Percentiles rank a stretch among this genome's conserved stretches.
Conservation (phyloP, 768 basidiomycete species). For the Lactarius sanguifluus region DNA sequence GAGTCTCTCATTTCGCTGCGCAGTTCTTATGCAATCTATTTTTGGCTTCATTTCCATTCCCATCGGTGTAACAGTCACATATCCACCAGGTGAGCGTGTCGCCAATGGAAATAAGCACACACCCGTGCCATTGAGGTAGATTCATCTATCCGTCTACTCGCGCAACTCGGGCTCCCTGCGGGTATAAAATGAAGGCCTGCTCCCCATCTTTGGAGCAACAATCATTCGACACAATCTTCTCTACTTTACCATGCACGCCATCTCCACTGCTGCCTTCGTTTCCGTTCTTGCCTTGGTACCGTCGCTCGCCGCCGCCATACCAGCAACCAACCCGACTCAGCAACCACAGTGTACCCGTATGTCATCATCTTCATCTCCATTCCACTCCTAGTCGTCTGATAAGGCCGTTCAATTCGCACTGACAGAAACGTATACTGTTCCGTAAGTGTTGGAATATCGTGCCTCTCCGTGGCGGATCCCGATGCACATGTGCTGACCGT, state of each 20-base stretch:
- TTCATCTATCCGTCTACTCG: too few relatives aligned
- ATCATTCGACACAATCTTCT: neutral
- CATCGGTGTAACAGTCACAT: too few relatives aligned
- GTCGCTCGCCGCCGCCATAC: too few relatives aligned
- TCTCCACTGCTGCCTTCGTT: slow-evolving; percentile 4
- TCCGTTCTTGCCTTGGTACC: slow-evolving; percentile 9
- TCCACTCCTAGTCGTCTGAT: too few relatives aligned
- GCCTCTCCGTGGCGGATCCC: neutral
- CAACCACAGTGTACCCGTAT: too few relatives aligned
- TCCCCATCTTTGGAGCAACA: neutral
- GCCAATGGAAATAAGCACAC: too few relatives aligned
- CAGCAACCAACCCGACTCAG: too few relatives aligned
- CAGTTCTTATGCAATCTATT: neutral
- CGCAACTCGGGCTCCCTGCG: too few relatives aligned
- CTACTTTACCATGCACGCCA: slow-evolving; percentile 7
- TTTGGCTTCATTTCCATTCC: too few relatives aligned
- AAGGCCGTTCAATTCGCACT: neutral
- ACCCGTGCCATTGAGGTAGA: too few relatives aligned
- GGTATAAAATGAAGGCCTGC: neutral
- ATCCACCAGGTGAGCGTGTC: too few relatives aligned
- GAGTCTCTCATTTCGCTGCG: neutral
- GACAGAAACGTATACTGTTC: neutral
- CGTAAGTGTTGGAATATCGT: neutral
- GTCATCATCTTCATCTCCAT: neutral
- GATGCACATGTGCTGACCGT: neutral